Evolutionary conservation across 129 eudicot genomes (phyloP), one percentile per base, ranked within the genome.

Genomic region (Heracleum sosnowskyi): DNA sequence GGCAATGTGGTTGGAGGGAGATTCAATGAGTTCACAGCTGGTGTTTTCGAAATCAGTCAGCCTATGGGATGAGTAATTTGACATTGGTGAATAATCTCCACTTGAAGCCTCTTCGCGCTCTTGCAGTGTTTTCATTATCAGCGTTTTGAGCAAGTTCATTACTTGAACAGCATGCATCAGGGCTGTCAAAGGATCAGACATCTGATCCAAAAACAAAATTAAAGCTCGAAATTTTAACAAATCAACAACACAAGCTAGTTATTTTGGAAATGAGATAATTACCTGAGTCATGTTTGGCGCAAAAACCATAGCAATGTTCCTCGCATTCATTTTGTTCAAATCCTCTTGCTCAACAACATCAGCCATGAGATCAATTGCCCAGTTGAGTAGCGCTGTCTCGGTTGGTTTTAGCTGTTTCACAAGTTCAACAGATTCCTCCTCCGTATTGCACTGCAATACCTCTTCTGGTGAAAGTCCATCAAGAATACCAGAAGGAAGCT

Each of bases 1-100:
- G 1, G 86, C 88, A 39, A 91, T 88, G 13, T 82, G 81, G 49
- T 89, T 90, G 20, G 90, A 85, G 41, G 81, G 86, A 5, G 81
- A 26, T 64, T n/a, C n/a, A 44, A 44, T 78, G 31, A 89, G 88
- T 42, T 90, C 93, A 72, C 93, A 79, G 84, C 97, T 85, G 16
- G 89, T 89, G 44, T 89, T 87, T 20, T 69, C 74, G 12, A 34
- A 36, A 69, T 86, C 88, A 35, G 86, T 80, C 40, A 51, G 87
- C 63, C 82, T 75, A 42, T 41, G 70, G 1, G 85, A 84, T 60
- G 91, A 87, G 76, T 76, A 85, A 24, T 83, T 86, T 28, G 98
- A 93, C 86, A 88, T 80, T 0, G 97, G 97, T 6, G 98, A 93
- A 81, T 85, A 91, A 24, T 28, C 74, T 53, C 79, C 84, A 0